Base-by-base conservation (phyloP, 441 rosid species). In the Populus hybrid region DNA sequence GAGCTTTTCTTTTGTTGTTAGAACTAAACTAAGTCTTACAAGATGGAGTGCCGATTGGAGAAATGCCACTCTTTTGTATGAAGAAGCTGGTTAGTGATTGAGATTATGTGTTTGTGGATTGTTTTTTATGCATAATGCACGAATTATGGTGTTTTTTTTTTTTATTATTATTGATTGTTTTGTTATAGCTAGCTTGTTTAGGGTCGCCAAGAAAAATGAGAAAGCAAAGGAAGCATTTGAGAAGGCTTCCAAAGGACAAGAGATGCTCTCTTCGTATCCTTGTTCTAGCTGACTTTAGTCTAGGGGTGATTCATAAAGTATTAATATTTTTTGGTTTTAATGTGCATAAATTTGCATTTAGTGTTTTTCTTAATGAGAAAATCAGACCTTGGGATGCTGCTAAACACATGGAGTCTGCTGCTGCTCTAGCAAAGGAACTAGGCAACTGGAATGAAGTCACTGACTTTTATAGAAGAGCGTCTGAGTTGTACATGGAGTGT, bases 21-120 rank as follows among this genome's bases (percentile, higher is more conserved):
- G 98, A 86, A 93, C 99, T 68, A 93, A 87, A 75, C 88, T 95
- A 72, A 93, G 93, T 78, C 93, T 95, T 75, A 92, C 99, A 16
- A 92, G 99, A 84, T 95, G 97, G 98, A 92, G 86, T 87, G 95
- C 98, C 86, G 97, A 95, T 83, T 95, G 98, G 99, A 88, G 78
- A 87, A 88, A 81, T 70, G 97, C 98, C 36, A 92, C 96, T 73
- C 81, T 68, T 74, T 84, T 93, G 84, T 93, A 95, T 80, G 99
- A 93, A 82, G 92, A 92, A 75, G 97, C 99, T 74, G 98, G 98
- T 93, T 21, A 64, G 86, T 84, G 7, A 53, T 59, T 71, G 59
- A 21, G 23, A 68, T 74, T 63, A 1, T 76, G 36, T 33, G 29
- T 40, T 65, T 45, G 61, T 33, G 50, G 3, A 59, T 24, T 59